Conservation (phyloP, 352 stramenopile species). For the Phytophthora nicotianae region DNA sequence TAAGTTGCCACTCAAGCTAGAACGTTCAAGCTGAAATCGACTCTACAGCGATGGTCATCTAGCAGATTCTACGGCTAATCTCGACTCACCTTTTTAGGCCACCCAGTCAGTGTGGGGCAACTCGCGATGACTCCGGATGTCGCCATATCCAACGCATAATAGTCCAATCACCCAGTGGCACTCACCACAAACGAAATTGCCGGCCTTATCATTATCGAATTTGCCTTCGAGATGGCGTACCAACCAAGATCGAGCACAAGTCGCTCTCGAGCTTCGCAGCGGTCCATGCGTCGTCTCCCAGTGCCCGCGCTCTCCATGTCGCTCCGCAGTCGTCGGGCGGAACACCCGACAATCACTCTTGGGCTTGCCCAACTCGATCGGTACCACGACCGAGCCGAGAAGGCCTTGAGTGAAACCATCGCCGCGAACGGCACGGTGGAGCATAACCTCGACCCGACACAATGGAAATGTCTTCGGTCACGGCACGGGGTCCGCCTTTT, state of each 20-base stretch:
- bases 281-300: conserved; percentile 16
- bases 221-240: conserved; percentile 20
- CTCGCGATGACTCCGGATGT: conserved; percentile 26
- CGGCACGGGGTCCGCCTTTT: conserved; percentile 40
- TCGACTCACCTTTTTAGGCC: conserved; percentile 9
- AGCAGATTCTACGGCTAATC: neutral
- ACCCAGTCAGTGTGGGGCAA: conserved; percentile 21
- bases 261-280: conserved; percentile 28
- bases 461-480: conserved; percentile 48
- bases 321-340: conserved; percentile 26
- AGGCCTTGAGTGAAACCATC: conserved; percentile 41
- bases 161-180: conserved; percentile 7
- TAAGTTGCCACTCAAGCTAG: neutral
- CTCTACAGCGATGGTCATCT: neutral
- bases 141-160: conserved; percentile 15
- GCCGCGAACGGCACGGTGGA: conserved; percentile 33
- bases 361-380: conserved; percentile 39
- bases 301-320: conserved; percentile 37
- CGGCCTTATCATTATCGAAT: conserved; percentile 29
- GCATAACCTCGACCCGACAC: conserved; percentile 28
- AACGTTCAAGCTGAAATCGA: neutral
- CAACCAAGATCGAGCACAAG: conserved; percentile 14
- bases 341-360: conserved; percentile 24
- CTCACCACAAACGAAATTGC: conserved; percentile 10
- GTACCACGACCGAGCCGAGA: conserved; percentile 43